Percentiles rank a stretch among this genome's conserved stretches.
These are phyloP conservation scores for Volutella citrinella DNA, from an alignment of 2,329 filamentous ascomycete species.

Conservation along the genomic window DNA sequence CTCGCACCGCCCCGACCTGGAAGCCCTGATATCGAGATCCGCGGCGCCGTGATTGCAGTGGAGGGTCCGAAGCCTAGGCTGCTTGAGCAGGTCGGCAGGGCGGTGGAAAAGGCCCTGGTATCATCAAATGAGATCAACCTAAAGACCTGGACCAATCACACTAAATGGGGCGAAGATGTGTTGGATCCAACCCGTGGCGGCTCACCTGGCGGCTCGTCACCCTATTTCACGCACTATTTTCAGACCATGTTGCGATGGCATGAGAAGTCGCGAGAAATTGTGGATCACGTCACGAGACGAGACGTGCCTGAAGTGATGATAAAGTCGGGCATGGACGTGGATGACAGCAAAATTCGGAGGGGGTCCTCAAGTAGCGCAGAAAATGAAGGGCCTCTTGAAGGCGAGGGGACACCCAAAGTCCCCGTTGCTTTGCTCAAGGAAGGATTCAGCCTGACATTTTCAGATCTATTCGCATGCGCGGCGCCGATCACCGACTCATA, in stretches of 20 bases:
- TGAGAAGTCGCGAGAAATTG: constrained; percentile 67
- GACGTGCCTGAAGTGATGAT: constrained; percentile 9
- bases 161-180: constrained; percentile 10
- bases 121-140: constrained; percentile 40
- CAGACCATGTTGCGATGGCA: constrained; percentile 72
- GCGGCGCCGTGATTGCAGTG: constrained; percentile 80
- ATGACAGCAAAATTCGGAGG: constrained; percentile 8
- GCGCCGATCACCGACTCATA: constrained; percentile 77
- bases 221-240: constrained; percentile 59
- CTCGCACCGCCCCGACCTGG: constrained; percentile 41
- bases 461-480: constrained; percentile 70
- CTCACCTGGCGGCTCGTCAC: constrained; percentile 23
- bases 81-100: constrained; percentile 55
- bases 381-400: no score
- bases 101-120: constrained; percentile 62
- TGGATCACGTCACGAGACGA: constrained; percentile 42
- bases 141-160: constrained; percentile 42
- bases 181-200: constrained; percentile 15
- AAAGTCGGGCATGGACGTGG: constrained; percentile 1
- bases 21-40: constrained; percentile 37
- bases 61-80: constrained; percentile 66
- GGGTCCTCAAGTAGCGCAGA: constrained; percentile 3
- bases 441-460: constrained; percentile 77
- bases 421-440: constrained; percentile 73
- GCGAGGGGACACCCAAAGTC: constrained; percentile 35